A percentile compares a stretch with the other conserved stretches of the same genome.
Conservation (phyloP, 306 rosid genomes). For the Quercus engelmannii region DNA sequence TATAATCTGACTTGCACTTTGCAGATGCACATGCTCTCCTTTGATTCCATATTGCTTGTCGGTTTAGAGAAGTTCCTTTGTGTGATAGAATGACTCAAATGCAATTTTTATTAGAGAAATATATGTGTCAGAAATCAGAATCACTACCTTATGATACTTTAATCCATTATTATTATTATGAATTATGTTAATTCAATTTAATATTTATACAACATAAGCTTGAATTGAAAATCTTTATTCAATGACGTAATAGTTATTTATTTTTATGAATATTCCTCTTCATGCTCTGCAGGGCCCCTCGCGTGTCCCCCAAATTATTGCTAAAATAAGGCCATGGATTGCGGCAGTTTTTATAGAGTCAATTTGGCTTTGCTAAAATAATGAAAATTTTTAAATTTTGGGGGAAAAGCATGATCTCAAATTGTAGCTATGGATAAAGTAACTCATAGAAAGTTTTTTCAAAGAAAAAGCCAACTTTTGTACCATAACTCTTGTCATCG, state of each 20-base stretch:
- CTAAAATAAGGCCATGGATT: background rate
- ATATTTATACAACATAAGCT: background rate
- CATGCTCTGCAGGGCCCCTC: background rate
- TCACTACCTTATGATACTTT: background rate
- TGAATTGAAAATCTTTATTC: background rate
- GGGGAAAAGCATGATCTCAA: too few relatives aligned
- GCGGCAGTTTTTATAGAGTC: background rate
- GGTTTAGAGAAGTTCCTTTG: background rate
- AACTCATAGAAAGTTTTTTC: too few relatives aligned
- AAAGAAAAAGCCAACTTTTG: too few relatives aligned
- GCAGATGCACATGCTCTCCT: background rate
- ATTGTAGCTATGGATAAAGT: too few relatives aligned
- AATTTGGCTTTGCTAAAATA: too few relatives aligned
- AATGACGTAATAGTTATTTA: background rate
- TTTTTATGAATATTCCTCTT: background rate
- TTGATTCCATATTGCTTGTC: background rate
- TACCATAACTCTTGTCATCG: too few relatives aligned
- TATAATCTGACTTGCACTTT: background rate
- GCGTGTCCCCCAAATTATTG: background rate
- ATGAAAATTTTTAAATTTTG: too few relatives aligned
- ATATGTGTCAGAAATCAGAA: background rate
- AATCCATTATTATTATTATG: background rate
- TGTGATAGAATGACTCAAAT: background rate
- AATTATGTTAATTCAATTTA: too few relatives aligned
- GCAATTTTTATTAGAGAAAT: background rate